Base-by-base conservation (phyloP, 208 protist species). In the Wallacemonas rigidus region DNA sequence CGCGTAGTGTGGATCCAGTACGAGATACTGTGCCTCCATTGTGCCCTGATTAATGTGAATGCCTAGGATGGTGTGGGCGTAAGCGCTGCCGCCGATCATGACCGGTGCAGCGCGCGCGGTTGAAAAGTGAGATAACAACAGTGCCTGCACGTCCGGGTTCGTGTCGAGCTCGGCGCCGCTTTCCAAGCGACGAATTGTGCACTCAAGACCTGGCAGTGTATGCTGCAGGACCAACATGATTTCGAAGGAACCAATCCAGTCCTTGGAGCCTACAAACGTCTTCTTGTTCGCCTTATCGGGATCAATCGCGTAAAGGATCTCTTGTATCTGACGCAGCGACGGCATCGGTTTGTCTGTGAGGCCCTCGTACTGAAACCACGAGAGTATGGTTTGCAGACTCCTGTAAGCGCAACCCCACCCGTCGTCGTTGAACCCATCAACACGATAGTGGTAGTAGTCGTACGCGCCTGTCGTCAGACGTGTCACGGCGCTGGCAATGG, bases 351-450 rank as follows among this genome's bases (percentile, higher is more conserved):
- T 36, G 0, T 69, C 63, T 54, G 89, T 77, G 36, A 79, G 72
- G n/a, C 86, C 81, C 3, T 85, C 79, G 56, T 93, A 73, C 67
- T 84, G 78, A 75, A 94, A 94, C 88, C 92, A 95, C 17, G 90
- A 95, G 8, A 95, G 72, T 1, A 97, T 69, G 11, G 92, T 97
- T 69, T 97, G 90, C 62, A 96, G 60, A 60, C 91, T 97, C 48
- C 97, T 81, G 71, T 99, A 99, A 2, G 97, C 96, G 77, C 97
- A 99, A 64, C 97, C 97, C 97, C 97, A 99, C 1, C 96, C 96
- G 68, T 98, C 84, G 67, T 98, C 97, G 62, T 92, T 83, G 51
- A 97, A 95, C 11, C 87, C 84, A 80, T 98, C 96, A 35, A 98
- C 90, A 35, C 86, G 83, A 85, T 99, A 99, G 81, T 99, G 97